phyloP scores from a whole-genome alignment of 2,329 filamentous ascomycete genomes.

The Shiraia sp. region DNA sequence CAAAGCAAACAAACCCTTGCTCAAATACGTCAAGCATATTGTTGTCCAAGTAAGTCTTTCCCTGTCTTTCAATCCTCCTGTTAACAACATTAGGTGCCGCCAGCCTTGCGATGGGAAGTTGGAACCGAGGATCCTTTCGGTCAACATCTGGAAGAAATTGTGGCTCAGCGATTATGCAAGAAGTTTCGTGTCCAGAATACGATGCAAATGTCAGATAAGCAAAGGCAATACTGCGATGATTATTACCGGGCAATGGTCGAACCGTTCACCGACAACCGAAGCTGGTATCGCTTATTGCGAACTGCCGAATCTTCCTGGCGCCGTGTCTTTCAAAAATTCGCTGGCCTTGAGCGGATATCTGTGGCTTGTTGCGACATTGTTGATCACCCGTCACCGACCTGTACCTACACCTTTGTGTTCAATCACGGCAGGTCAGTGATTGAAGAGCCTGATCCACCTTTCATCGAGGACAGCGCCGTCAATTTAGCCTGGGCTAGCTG shows the following conservation, averaged over 20 bases:
- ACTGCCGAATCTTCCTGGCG: constrained; percentile 6
- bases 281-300: constrained; percentile 8
- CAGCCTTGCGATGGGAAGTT: constrained; percentile 17
- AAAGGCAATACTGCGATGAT: constrained; percentile 8
- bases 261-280: constrained; percentile 12
- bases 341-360: constrained; percentile 11
- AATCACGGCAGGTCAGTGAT: constrained; percentile 7
- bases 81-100: constrained; percentile 13
- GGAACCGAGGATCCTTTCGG: constrained; percentile 4
- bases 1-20: constrained; percentile 1
- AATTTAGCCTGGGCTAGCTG: constrained; percentile 19
- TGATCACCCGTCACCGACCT: constrained; percentile 11
- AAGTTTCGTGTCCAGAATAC: constrained; percentile 3
- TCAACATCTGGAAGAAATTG: constrained; percentile 7
- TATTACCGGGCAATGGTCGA: constrained; percentile 17
- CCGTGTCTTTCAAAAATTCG: constrained; percentile 7
- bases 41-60: constrained; percentile 8
- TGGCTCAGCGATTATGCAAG: constrained; percentile 5
- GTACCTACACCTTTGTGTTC: constrained; percentile 10
- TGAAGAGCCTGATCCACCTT: constrained; percentile 4
- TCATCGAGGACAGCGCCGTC: constrained; percentile 10
- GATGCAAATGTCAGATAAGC: constrained; percentile 2
- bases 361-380: constrained; percentile 11
- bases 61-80: not conserved
- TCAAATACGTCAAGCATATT: constrained; percentile 14